Evolutionary conservation across 257 asterid genomes (phyloP).

Genomic region (Capsicum baccatum): DNA sequence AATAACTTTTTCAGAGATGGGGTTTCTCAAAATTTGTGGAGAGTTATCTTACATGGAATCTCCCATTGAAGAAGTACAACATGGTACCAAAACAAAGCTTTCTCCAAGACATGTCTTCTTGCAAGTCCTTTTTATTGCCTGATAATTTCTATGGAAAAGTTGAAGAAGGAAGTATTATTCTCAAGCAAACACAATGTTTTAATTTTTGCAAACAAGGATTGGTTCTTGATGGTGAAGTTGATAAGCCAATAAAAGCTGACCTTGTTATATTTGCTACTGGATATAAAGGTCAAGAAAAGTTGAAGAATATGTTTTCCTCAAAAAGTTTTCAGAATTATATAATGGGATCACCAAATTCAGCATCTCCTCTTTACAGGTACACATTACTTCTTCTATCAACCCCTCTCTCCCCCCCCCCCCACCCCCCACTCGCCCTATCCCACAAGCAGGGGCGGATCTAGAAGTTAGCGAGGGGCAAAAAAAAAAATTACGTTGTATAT

Average conservation of each 20-base stretch:
- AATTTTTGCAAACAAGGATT: slow-evolving; percentile 53
- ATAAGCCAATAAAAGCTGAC: slow-evolving; percentile 48
- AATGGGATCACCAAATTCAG: slow-evolving; percentile 46
- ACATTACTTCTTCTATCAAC: neutral
- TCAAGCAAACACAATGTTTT: slow-evolving; percentile 41
- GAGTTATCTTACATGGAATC: slow-evolving; percentile 52
- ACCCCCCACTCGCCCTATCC: no score
- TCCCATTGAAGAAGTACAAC: slow-evolving; percentile 55
- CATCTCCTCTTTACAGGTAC: slow-evolving; percentile 64
- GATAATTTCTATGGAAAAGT: slow-evolving; percentile 54
- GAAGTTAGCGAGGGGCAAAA: no score
- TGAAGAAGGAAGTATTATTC: slow-evolving; percentile 59
- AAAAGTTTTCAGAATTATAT: slow-evolving; percentile 44
- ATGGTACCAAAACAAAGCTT: slow-evolving; percentile 64
- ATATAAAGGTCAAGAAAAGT: slow-evolving; percentile 62
- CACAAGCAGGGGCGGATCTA: no score
- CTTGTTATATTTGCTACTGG: slow-evolving; percentile 66
- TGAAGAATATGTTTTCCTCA: slow-evolving; percentile 50
- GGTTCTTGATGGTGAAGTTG: slow-evolving; percentile 45
- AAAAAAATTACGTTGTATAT: no score
- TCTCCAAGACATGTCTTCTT: slow-evolving; percentile 44
- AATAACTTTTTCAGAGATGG: slow-evolving; percentile 56
- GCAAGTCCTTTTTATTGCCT: slow-evolving; percentile 44
- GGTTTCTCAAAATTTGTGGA: slow-evolving; percentile 57
- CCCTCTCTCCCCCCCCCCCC: no score